Evolutionary conservation across 1,284 basidiomycete species (phyloP).

Genomic region (Rhodotorula glutinis): DNA sequence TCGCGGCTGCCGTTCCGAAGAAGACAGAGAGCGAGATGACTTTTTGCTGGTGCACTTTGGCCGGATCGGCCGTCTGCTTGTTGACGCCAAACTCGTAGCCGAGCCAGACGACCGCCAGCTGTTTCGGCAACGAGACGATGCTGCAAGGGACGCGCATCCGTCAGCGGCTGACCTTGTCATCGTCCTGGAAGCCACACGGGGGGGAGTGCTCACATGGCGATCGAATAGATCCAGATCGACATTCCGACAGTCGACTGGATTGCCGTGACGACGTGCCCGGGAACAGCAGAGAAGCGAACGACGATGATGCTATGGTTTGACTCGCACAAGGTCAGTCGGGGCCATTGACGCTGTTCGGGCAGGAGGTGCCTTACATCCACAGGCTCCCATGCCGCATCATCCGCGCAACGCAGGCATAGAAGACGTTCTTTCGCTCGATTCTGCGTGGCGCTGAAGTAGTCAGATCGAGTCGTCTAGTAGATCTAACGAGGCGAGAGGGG

Average conservation of each 20-base stretch:
- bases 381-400: constrained; percentile 48
- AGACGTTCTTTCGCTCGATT: constrained; percentile 46
- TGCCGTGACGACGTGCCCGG: constrained; percentile 44
- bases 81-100: constrained; percentile 32
- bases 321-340: neutral
- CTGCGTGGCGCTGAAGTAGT: neutral
- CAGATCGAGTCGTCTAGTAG: neutral
- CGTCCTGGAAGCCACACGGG: too few species aligned
- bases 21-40: constrained; percentile 23
- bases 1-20: constrained; percentile 22
- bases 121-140: constrained; percentile 49
- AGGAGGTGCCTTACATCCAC: constrained; percentile 40
- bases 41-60: constrained; percentile 4
- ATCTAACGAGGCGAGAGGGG: neutral
- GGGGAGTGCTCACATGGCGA: constrained; percentile 42
- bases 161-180: neutral
- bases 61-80: neutral
- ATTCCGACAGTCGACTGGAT: constrained; percentile 43
- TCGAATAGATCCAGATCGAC: constrained; percentile 46
- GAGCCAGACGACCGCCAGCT: constrained; percentile 45
- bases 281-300: constrained; percentile 46
- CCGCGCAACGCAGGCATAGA: constrained; percentile 48
- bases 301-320: constrained; percentile 20
- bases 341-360: too few species aligned
- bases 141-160: neutral